phyloP scores from a whole-genome alignment of 148 eudicot genomes.

The Chenopodium formosanum region DNA sequence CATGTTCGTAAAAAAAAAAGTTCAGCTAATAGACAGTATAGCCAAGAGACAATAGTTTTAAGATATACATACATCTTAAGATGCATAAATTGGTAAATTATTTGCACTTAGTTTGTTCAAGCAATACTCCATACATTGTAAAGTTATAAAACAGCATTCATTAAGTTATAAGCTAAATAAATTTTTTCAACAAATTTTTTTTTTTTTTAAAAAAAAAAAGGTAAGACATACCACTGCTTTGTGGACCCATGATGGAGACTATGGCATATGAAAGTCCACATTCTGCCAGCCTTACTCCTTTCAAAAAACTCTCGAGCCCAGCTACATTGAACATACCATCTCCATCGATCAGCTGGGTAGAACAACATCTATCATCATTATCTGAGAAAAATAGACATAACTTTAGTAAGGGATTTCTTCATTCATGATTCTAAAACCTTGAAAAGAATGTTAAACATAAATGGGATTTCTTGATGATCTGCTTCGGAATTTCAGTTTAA shows the following conservation, averaged over 20 bases:
- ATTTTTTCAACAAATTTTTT: too few relatives aligned
- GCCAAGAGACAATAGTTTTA: background rate
- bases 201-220: background rate
- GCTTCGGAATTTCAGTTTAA: background rate
- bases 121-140: background rate
- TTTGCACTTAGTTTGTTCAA: background rate
- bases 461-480: background rate
- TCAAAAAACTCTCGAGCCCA: slow-evolving; percentile 69
- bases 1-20: background rate
- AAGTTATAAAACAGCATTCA: background rate
- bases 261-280: slow-evolving; percentile 97
- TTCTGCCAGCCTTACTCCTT: slow-evolving; percentile 76
- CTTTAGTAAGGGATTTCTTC: slow-evolving; percentile 6
- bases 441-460: background rate
- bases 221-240: slow-evolving; percentile 78
- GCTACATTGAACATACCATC: slow-evolving; percentile 77
- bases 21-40: background rate
- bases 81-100: background rate
- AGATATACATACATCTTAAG: background rate
- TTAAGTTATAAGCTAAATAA: background rate
- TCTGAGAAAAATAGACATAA: slow-evolving; percentile 39
- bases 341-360: slow-evolving; percentile 91
- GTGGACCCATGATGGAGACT: slow-evolving; percentile 98
- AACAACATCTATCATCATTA: slow-evolving; percentile 49
- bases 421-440: background rate